These are phyloP conservation scores for Hypoxylon lenormandii DNA, from an alignment of 495 filamentous ascomycete genomes.

Conservation along the genomic window DNA sequence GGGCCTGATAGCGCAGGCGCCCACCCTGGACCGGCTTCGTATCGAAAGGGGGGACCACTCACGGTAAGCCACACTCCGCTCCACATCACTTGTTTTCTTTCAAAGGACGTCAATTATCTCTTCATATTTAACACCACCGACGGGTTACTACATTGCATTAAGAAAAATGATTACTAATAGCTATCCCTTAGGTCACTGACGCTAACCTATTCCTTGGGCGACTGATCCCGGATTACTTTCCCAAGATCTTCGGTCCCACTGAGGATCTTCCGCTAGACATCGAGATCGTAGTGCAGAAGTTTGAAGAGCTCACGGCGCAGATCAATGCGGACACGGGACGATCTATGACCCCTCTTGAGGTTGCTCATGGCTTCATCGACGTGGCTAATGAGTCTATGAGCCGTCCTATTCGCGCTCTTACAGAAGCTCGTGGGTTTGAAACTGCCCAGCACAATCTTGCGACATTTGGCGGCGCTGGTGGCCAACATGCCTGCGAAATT, in stretches of 20 bases:
- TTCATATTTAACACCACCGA: background rate
- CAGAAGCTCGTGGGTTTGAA: constrained; percentile 92
- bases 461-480: constrained; percentile 93
- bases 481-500: constrained; percentile 96
- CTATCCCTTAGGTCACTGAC: constrained; percentile 44
- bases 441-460: constrained; percentile 89
- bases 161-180: background rate
- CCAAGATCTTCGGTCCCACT: constrained; percentile 92
- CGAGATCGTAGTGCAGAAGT: constrained; percentile 77
- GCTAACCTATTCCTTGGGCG: constrained; percentile 62
- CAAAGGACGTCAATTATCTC: no score
- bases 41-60: constrained; percentile 56
- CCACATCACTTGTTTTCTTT: constrained; percentile 62
- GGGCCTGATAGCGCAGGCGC: constrained; percentile 41
- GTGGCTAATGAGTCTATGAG: constrained; percentile 97
- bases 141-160: no score
- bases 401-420: constrained; percentile 88
- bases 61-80: constrained; percentile 66
- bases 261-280: constrained; percentile 78
- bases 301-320: constrained; percentile 79
- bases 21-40: constrained; percentile 54
- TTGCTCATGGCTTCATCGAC: constrained; percentile 88
- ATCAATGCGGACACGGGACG: constrained; percentile 78
- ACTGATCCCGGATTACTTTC: constrained; percentile 92
- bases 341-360: constrained; percentile 84